Conservation (phyloP, 805 yeast genomes). For the Brettanomyces anomalus region DNA sequence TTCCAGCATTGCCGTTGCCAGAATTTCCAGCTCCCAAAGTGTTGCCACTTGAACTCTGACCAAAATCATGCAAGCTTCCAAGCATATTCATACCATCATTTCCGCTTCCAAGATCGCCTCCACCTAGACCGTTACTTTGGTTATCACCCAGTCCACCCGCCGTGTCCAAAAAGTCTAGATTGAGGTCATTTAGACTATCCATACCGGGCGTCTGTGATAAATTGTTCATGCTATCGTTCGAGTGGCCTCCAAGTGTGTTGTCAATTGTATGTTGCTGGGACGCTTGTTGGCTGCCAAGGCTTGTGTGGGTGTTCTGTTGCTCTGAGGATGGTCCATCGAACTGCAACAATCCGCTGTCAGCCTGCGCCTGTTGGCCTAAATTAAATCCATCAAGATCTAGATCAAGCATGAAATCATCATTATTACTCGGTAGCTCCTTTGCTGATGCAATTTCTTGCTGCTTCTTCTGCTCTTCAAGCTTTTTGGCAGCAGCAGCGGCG, state of each 20-base stretch:
- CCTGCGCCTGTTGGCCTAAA: conserved; percentile 10
- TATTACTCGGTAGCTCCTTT: conserved; percentile 4
- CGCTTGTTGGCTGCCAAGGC: too few relatives aligned
- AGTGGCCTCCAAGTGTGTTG: neutral
- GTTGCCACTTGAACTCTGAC: neutral
- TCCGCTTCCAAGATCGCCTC: conserved; percentile 9
- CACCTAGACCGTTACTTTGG: conserved; percentile 4
- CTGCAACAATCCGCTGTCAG: neutral
- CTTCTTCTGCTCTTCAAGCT: neutral
- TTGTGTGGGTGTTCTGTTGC: too few relatives aligned
- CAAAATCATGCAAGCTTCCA: conserved; percentile 1
- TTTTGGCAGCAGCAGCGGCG: conserved; percentile 2
- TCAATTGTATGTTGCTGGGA: neutral
- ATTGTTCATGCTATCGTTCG: neutral
- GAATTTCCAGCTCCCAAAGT: neutral
- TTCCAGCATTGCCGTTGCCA: conserved; percentile 1
- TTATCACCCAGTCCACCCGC: conserved; percentile 4
- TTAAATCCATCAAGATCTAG: conserved; percentile 21
- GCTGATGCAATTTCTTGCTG: neutral
- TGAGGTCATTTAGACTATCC: conserved; percentile 12
- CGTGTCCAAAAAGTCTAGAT: conserved; percentile 18
- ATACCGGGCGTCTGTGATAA: neutral
- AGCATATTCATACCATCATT: neutral
- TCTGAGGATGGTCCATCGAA: neutral
- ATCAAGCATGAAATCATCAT: conserved; percentile 21